Base-by-base conservation (phyloP, 306 rosid species). In the Trifolium subterraneum region DNA sequence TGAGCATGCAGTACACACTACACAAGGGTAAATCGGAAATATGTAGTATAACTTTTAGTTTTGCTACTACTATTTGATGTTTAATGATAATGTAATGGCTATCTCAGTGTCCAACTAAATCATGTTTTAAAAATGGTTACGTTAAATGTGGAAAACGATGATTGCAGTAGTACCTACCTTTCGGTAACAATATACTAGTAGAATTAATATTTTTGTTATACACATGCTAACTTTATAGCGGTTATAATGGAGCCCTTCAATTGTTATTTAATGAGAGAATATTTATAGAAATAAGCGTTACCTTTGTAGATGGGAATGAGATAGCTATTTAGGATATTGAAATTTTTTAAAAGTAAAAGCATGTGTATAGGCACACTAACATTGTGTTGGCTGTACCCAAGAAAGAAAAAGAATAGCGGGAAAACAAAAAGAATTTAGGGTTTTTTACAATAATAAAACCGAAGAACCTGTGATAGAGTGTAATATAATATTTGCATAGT, bases 171-270 rank as follows among this genome's bases (percentile, higher is more conserved):
- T 55, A 55, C 14, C 52, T 13, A 22, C 12, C 58, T 58, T 27
- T 72, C 42, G 25, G 68, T 15, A 61, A 31, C 18, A 73, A 22
- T 29, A 12, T 5, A 15, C 36, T 42, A 25, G 45, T 51, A 61
- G 4, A n/a, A 44, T 11, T 20, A 33, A 22, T 0, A 4, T 5
- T 41, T 62, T 15, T 29, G 11, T 8, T 18, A 62, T 12, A 42
- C 69, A 44, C 27, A 29, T 44, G 62, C 41, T 3, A 67, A 15
- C 8, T 54, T 64, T 38, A 36, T 36, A 55, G 45, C 11, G 1
- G 35, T 22, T 70, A 65, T 60, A 47, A 2, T 69, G 71, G 56
- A 18, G 23, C 78, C 39, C 27, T 41, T 71, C 60, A 65, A 61
- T 41, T 54, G 35, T 63, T 52, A 29, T 25, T 15, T 14, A 1